These are phyloP conservation scores for Malus asiatica DNA, from an alignment of 306 rosid species.

Conservation along the genomic window DNA sequence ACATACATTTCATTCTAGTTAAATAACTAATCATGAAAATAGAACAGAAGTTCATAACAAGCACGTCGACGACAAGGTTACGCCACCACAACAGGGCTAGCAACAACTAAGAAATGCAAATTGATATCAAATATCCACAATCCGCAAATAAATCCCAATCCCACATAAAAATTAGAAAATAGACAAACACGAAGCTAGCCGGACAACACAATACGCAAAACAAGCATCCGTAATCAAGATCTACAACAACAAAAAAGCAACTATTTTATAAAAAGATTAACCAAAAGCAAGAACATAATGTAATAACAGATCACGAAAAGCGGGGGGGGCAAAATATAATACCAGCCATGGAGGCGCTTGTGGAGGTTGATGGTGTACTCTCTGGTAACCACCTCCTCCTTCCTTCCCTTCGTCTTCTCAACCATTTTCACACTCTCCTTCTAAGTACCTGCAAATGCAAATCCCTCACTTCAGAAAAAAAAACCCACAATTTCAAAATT, in stretches of 20 bases:
- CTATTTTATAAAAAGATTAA: background rate
- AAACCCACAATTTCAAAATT: background rate
- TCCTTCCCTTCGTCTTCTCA: constrained; percentile 72
- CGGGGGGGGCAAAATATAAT: background rate
- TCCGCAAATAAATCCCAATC: background rate
- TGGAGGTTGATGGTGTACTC: constrained; percentile 95
- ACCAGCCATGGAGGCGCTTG: constrained; percentile 95
- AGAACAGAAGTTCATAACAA: background rate
- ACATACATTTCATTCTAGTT: background rate
- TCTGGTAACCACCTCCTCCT: constrained; percentile 85
- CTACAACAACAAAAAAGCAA: background rate
- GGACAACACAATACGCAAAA: background rate
- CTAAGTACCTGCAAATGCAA: constrained; percentile 32
- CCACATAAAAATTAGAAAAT: background rate
- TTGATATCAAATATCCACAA: background rate
- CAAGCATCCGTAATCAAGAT: background rate
- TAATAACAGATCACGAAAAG: background rate
- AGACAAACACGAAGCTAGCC: background rate
- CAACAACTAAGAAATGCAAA: background rate
- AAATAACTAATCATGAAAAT: background rate
- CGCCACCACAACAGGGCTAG: too few species aligned
- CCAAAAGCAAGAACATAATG: background rate
- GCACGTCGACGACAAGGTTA: background rate
- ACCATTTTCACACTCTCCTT: constrained; percentile 49
- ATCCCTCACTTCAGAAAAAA: background rate